Percentiles rank a stretch among this genome's conserved stretches.
Evolutionary conservation across 345 rosid genomes (phyloP).

Genomic region (Linum usitatissimum): DNA sequence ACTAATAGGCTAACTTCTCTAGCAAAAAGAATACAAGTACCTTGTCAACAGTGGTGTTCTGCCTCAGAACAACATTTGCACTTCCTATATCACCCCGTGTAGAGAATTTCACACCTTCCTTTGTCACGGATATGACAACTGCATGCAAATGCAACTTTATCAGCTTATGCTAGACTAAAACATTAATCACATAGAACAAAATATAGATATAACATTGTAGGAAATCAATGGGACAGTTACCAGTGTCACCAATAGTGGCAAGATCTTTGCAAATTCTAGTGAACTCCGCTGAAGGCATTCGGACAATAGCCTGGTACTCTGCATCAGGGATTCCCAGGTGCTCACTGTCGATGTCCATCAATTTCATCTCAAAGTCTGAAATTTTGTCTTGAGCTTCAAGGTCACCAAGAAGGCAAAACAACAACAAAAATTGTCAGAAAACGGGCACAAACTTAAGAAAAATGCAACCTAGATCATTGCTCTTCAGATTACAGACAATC

Average conservation of each 20-base stretch:
- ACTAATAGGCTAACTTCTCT: no score
- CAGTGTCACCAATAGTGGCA: slow-evolving; percentile 90
- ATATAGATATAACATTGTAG: neutral
- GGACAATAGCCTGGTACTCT: slow-evolving; percentile 88
- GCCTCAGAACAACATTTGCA: slow-evolving; percentile 89
- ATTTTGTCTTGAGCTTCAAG: slow-evolving; percentile 79
- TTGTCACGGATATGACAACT: slow-evolving; percentile 93
- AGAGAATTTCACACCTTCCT: slow-evolving; percentile 97
- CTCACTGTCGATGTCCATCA: slow-evolving; percentile 98
- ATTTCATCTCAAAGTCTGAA: slow-evolving; percentile 93
- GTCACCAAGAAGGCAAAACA: slow-evolving; percentile 4
- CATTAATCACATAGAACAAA: neutral
- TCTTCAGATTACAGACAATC: neutral
- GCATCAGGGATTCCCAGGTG: slow-evolving; percentile 98
- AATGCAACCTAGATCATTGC: no score
- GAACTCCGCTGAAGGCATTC: slow-evolving; percentile 92
- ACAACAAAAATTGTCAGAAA: neutral
- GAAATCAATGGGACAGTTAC: slow-evolving; percentile 19
- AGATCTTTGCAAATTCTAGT: slow-evolving; percentile 86
- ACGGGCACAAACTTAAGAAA: neutral
- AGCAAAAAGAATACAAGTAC: slow-evolving; percentile 19
- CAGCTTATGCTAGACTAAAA: neutral
- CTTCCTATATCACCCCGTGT: slow-evolving; percentile 92
- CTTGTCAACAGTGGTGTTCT: slow-evolving; percentile 88
- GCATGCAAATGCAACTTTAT: slow-evolving; percentile 8